Percentiles rank a stretch among this genome's conserved stretches.
phyloP scores from a whole-genome alignment of 441 rosid species.

The Manihot esculenta region DNA sequence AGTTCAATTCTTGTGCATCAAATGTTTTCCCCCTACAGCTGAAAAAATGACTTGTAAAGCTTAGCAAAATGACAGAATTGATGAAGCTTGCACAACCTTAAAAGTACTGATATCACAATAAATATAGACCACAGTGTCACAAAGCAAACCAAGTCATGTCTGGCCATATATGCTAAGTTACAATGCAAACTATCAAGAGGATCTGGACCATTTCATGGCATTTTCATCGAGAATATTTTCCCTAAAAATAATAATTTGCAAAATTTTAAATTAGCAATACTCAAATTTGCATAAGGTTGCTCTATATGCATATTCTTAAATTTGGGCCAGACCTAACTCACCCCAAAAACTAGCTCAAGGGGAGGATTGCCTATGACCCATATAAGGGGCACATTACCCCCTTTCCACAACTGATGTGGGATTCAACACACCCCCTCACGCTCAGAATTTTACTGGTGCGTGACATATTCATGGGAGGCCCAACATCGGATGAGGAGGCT shows the following conservation, averaged over 20 bases:
- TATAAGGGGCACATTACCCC: too few relatives aligned
- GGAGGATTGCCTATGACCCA: too few relatives aligned
- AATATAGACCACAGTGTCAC: background rate
- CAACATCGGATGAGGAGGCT: too few relatives aligned
- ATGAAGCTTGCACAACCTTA: background rate
- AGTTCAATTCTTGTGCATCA: conserved; percentile 9
- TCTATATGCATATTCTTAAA: conserved; percentile 58
- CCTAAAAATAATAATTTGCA: background rate
- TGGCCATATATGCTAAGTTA: background rate
- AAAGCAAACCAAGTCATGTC: background rate
- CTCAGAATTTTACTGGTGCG: too few relatives aligned
- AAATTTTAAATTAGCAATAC: conserved; percentile 34
- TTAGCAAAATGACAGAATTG: background rate
- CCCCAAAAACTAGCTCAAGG: too few relatives aligned
- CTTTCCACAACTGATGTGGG: too few relatives aligned
- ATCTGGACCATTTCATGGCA: background rate
- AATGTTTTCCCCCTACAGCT: background rate
- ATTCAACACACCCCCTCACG: too few relatives aligned
- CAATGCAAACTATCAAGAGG: background rate
- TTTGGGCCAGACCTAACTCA: too few relatives aligned
- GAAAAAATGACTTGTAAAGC: background rate
- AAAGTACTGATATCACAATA: background rate
- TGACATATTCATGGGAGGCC: too few relatives aligned
- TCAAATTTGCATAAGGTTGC: conserved; percentile 48
- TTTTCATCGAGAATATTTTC: background rate